Evolutionary conservation across 345 rosid genomes (phyloP).

Genomic region (Turritis glabra): DNA sequence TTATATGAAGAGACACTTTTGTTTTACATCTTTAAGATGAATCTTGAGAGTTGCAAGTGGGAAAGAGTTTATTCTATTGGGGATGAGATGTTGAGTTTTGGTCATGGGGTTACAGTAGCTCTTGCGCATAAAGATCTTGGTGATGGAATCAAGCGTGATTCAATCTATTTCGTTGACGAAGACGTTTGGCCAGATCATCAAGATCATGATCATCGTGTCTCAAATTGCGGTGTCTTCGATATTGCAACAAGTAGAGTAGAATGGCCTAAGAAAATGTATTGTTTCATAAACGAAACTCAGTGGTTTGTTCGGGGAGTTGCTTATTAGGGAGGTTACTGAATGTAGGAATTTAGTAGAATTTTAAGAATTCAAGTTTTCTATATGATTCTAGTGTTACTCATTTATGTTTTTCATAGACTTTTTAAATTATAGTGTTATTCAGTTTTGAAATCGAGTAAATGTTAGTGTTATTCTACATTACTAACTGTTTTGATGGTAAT

Average conservation of each 20-base stretch:
- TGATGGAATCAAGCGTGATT: conserved; percentile 17
- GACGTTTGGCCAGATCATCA: background rate
- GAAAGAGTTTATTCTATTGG: conserved; percentile 21
- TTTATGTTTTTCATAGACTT: no score
- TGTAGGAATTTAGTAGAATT: no score
- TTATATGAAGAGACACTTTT: background rate
- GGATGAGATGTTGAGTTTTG: conserved; percentile 25
- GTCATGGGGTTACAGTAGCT: background rate
- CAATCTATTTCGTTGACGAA: conserved; percentile 3
- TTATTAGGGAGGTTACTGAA: background rate
- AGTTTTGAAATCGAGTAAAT: background rate
- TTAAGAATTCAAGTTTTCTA: no score
- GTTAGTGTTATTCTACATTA: background rate
- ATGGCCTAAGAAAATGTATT: background rate
- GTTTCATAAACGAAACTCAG: background rate
- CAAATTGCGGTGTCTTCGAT: conserved; percentile 1
- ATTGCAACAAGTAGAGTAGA: background rate
- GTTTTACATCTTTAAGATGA: conserved; percentile 25
- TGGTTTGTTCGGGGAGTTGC: background rate
- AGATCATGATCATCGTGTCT: background rate
- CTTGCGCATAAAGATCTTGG: background rate
- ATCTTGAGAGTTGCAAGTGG: conserved; percentile 19
- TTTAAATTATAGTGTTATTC: background rate
- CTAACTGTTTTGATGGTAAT: background rate
- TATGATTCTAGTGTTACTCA: background rate